Base-by-base conservation (phyloP, 208 protist genomes). In the Trypanosoma grayi region DNA sequence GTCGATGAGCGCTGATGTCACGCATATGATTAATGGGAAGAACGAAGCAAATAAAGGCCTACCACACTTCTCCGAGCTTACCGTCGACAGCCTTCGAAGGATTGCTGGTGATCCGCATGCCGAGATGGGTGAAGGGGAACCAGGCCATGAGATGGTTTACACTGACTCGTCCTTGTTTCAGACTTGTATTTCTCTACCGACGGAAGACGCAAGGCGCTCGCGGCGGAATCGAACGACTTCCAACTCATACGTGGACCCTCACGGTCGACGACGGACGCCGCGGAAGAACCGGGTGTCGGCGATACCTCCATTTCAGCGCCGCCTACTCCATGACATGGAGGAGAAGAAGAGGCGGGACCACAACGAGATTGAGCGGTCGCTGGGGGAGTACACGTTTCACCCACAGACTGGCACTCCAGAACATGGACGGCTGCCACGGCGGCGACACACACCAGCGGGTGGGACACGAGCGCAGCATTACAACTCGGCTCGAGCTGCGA, bases 251-350 rank as follows among this genome's bases (percentile, higher is more conserved):
- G 5, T 4, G 11, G 22, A 46, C 3, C 31, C 20, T 14, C 18
- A 45, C 33, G 3, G 54, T 22, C 5, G 16, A 16, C 20, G 8
- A 9, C 27, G 20, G 6, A 11, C 28, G 3, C 11, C 2, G n/a
- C 1, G 0, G 28, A 60, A 18, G 18, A 2, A 11, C 6, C 6
- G 30, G 14, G 28, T 51, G 3, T 27, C 61, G 10, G 40, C 43
- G 16, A 72, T 88, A 66, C 77, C 80, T 11, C 72, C 67, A n/a
- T 87, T 82, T 60, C 79, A 85, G 51, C 72, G 70, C 28, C 85
- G 81, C 20, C 70, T 92, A 31, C 25, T 92, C 37, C 73, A 83
- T 6, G 81, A 89, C 43, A 52, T 85, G 72, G 76, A 81, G 24
- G 81, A 73, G 13, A 64, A 63, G 16, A 70, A 81, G 60, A 64